Evolutionary conservation across 345 rosid species (phyloP).

Genomic region (Eutrema japonicum): DNA sequence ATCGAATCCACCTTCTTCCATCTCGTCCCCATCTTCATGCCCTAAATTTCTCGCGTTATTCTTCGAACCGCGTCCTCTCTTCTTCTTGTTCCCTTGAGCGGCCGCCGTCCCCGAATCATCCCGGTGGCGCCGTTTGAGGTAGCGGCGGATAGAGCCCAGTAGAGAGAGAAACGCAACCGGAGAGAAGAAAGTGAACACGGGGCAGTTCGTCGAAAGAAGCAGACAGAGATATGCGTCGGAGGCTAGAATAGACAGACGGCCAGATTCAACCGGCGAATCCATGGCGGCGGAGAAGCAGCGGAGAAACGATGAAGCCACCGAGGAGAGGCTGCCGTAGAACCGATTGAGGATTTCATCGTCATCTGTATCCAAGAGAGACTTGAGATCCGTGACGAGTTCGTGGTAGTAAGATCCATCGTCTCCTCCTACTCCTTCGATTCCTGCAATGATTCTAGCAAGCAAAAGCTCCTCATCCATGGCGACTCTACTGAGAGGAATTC

Average conservation of each 20-base stretch:
- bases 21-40: conserved; percentile 37
- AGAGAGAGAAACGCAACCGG: conserved; percentile 74
- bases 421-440: conserved; percentile 31
- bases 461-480: conserved; percentile 44
- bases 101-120: conserved; percentile 21
- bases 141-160: conserved; percentile 72
- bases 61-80: conserved; percentile 40
- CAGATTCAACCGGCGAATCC: conserved; percentile 55
- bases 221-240: conserved; percentile 65
- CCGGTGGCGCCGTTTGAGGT: conserved; percentile 51
- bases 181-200: conserved; percentile 78
- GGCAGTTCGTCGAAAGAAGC: conserved; percentile 66
- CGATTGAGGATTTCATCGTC: conserved; percentile 54
- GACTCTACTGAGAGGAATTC: conserved; percentile 13
- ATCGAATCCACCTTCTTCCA: conserved; percentile 50
- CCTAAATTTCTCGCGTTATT: conserved; percentile 27
- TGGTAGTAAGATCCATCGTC: conserved; percentile 39
- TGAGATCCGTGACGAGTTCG: conserved; percentile 53
- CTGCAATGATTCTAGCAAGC: conserved; percentile 38
- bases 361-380: conserved; percentile 51
- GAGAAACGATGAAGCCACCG: conserved; percentile 56
- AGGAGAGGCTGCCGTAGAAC: conserved; percentile 58
- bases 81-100: conserved; percentile 42
- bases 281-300: conserved; percentile 61
- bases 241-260: conserved; percentile 54